Evolutionary conservation across 371 early-diverging fungal species (phyloP).

Genomic region (Massospora cicadina): DNA sequence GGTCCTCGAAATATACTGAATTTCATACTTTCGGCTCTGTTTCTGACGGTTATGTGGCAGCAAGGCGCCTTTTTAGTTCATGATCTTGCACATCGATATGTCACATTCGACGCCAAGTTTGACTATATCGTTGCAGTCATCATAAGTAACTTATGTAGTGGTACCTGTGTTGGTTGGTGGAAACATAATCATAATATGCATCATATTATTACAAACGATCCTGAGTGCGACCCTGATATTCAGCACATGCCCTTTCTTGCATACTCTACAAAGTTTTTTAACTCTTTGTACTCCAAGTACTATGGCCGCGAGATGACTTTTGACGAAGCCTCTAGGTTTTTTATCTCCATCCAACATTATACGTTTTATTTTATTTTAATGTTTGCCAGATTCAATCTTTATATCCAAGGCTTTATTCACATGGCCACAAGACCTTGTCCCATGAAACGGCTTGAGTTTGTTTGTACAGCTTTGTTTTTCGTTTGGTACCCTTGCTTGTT

Average conservation of each 20-base stretch:
- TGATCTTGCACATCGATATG: conserved; percentile 87
- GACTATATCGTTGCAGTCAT: conserved; percentile 70
- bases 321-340: conserved; percentile 50
- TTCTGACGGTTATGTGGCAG: conserved; percentile 71
- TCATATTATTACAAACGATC: conserved; percentile 75
- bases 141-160: conserved; percentile 66
- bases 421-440: conserved; percentile 39
- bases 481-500: conserved; percentile 58
- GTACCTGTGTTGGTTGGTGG: conserved; percentile 92
- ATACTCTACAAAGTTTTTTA: conserved; percentile 57
- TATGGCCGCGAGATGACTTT: conserved; percentile 63
- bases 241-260: conserved; percentile 94
- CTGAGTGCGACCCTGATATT: conserved; percentile 90
- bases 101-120: conserved; percentile 48
- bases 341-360: conserved; percentile 67
- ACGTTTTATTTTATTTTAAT: conserved; percentile 68
- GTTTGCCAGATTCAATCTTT: conserved; percentile 87
- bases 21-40: conserved; percentile 24
- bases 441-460: conserved; percentile 51
- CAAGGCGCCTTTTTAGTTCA: conserved; percentile 84
- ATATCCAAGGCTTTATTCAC: conserved; percentile 50
- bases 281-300: conserved; percentile 79
- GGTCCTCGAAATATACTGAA: conserved; percentile 40
- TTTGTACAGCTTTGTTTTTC: conserved; percentile 51
- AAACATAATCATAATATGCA: conserved; percentile 89